Evolutionary conservation across 2,329 filamentous ascomycete genomes (phyloP).

Genomic region (Tetracladium maxilliforme): DNA sequence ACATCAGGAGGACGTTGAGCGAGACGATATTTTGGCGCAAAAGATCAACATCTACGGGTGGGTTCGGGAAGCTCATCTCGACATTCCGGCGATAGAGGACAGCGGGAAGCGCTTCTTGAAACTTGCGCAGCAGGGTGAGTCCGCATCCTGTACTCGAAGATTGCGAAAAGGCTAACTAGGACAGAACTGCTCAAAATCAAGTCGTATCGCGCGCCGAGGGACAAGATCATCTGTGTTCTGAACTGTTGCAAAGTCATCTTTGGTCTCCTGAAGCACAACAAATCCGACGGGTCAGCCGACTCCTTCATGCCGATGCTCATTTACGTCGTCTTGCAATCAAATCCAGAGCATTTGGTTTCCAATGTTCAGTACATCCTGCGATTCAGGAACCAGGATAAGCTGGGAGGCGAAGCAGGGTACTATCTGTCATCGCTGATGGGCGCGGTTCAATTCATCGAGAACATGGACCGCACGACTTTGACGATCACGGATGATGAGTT

Average conservation of each 20-base stretch:
- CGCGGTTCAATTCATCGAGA: constrained; percentile 92
- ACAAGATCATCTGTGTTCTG: constrained; percentile 96
- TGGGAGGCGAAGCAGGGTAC: constrained; percentile 94
- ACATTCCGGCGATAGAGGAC: constrained; percentile 73
- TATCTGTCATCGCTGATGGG: constrained; percentile 94
- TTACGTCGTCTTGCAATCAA: constrained; percentile 87
- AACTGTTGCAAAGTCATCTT: constrained; percentile 99
- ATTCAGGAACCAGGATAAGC: constrained; percentile 93
- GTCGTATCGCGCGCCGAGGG: constrained; percentile 87
- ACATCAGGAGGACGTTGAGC: constrained; percentile 94
- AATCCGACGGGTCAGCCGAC: constrained; percentile 88
- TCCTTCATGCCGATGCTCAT: constrained; percentile 92
- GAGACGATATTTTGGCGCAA: constrained; percentile 88
- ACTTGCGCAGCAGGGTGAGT: constrained; percentile 83
- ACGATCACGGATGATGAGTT: constrained; percentile 94
- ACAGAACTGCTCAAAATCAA: constrained; percentile 89
- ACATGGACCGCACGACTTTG: constrained; percentile 81
- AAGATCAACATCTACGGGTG: constrained; percentile 96
- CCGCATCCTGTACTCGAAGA: constrained; percentile 8
- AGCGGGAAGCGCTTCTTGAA: constrained; percentile 79
- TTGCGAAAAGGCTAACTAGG: constrained; percentile 9
- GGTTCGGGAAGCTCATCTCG: constrained; percentile 84
- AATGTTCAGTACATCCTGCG: constrained; percentile 97
- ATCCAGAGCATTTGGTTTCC: constrained; percentile 88
- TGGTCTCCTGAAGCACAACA: constrained; percentile 78